Evolutionary conservation across 108 stramenopile genomes (phyloP).

Genomic region (Conticribra guillardii): DNA sequence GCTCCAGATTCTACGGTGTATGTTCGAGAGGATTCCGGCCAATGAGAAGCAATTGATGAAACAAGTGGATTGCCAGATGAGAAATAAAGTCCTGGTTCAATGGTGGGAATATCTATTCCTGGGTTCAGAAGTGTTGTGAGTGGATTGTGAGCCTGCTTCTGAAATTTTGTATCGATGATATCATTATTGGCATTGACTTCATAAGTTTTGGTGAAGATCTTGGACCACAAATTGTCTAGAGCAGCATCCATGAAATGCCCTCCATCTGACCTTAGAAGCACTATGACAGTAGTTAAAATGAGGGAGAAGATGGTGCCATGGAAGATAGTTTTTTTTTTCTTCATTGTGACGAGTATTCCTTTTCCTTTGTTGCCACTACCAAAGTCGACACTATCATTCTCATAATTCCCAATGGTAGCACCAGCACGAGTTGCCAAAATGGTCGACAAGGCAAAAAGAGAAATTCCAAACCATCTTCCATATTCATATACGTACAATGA

Average conservation of each 20-base stretch:
- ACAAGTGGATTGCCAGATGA: slow-evolving; percentile 55
- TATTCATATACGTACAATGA: slow-evolving; percentile 67
- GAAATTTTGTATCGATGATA: no score
- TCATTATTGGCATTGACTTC: no score
- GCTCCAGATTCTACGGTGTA: slow-evolving; percentile 60
- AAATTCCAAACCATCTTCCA: slow-evolving; percentile 56
- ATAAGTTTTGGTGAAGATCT: no score
- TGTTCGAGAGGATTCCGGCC: slow-evolving; percentile 59
- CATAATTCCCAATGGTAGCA: slow-evolving; percentile 6
- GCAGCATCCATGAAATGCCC: slow-evolving; percentile 10
- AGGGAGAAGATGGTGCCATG: slow-evolving; percentile 15
- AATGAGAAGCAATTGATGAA: slow-evolving; percentile 51
- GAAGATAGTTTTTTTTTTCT: slow-evolving; percentile 6
- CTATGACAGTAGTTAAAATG: slow-evolving; percentile 28
- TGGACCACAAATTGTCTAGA: background rate
- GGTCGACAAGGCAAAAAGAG: slow-evolving; percentile 40
- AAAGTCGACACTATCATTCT: no score
- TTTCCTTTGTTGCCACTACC: no score
- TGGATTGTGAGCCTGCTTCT: background rate
- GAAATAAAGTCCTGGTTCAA: slow-evolving; percentile 73
- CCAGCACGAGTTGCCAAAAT: slow-evolving; percentile 30
- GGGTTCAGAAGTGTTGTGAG: slow-evolving; percentile 11
- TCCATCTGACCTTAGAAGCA: slow-evolving; percentile 28
- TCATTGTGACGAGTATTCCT: background rate
- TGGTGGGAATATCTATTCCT: slow-evolving; percentile 46